Percentiles rank a stretch among this genome's conserved stretches.
phyloP scores from a whole-genome alignment of 2,329 filamentous ascomycete genomes.

The Colletotrichum gigasporum region DNA sequence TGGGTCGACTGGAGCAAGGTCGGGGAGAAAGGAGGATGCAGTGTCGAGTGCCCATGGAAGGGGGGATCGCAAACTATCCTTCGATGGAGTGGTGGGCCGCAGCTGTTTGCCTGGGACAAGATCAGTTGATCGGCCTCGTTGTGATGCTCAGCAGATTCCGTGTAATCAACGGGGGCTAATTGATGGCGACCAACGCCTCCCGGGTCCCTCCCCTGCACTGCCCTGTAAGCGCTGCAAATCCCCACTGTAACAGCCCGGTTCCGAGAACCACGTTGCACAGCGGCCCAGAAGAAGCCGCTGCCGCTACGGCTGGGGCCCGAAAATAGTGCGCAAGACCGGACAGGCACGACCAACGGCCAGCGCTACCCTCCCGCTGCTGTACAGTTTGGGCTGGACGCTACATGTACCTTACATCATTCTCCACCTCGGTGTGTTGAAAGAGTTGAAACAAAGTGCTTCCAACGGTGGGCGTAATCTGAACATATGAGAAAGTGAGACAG shows the following conservation, averaged over 20 bases:
- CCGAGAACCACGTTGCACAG: not conserved
- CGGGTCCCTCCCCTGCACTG: not conserved
- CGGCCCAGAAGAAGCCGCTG: not conserved
- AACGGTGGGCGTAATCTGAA: not conserved
- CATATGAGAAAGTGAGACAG: not conserved
- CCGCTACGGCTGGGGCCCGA: not conserved
- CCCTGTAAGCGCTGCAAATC: not conserved
- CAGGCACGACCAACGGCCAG: not conserved
- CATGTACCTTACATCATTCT: not conserved
- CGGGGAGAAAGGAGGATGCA: not conserved
- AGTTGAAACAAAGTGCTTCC: not conserved
- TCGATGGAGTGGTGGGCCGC: not conserved
- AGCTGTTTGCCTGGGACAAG: not conserved
- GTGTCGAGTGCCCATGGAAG: not conserved
- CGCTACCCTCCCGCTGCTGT: not conserved
- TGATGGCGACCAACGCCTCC: not conserved
- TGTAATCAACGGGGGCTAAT: not conserved
- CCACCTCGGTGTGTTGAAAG: not conserved
- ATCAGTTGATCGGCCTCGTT: not conserved
- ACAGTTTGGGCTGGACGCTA: not conserved
- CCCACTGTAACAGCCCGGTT: not conserved
- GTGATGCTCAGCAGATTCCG: not conserved
- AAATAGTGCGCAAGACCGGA: not conserved
- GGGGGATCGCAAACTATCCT: not conserved
- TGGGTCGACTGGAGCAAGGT: not conserved